Conservation (phyloP, 2,329 filamentous ascomycete species). For the Phyllosticta citribraziliensis region DNA sequence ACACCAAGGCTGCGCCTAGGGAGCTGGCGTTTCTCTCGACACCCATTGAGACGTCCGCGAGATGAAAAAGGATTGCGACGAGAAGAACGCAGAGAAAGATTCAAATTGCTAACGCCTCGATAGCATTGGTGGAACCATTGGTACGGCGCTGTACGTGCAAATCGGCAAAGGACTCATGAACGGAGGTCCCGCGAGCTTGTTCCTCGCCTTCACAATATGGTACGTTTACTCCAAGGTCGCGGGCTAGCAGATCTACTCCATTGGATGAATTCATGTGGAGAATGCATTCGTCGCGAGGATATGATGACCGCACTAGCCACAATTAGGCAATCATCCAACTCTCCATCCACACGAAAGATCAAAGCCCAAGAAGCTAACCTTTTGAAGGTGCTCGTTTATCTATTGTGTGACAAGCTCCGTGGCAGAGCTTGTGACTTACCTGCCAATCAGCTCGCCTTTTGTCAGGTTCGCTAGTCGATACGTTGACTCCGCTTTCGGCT, state of each 20-base stretch:
- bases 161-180: constrained; percentile 37
- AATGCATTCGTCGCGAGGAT: too few relatives aligned
- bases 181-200: constrained; percentile 37
- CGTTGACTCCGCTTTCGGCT: constrained; percentile 66
- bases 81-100: background rate
- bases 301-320: background rate
- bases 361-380: constrained; percentile 1
- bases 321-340: background rate
- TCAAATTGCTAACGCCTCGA: background rate
- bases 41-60: too few relatives aligned
- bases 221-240: constrained; percentile 13
- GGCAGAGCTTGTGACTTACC: constrained; percentile 68
- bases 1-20: too few relatives aligned
- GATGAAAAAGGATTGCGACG: constrained; percentile 7
- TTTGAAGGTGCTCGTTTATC: constrained; percentile 32
- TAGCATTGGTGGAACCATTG: constrained; percentile 35
- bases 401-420: constrained; percentile 39
- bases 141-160: constrained; percentile 39
- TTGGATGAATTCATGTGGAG: too few relatives aligned
- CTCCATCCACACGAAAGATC: background rate
- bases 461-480: constrained; percentile 67
- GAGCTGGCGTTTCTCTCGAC: too few relatives aligned
- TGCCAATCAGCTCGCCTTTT: constrained; percentile 69
- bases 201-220: constrained; percentile 38
- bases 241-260: too few relatives aligned